Evolutionary conservation across 805 yeast genomes (phyloP).

Genomic region (Teunomyces kruisii): DNA sequence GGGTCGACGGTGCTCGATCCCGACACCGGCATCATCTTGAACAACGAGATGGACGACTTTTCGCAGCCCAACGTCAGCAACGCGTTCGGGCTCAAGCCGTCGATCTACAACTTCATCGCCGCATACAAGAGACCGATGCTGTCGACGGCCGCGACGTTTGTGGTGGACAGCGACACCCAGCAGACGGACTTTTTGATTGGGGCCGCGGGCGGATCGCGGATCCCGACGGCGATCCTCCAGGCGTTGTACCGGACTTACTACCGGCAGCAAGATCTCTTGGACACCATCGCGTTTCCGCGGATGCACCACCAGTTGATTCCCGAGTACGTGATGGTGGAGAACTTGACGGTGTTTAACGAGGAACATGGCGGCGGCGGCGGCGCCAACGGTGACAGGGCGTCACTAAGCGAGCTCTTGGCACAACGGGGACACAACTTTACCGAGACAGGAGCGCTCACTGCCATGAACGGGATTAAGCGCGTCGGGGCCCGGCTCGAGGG

Average conservation of each 20-base stretch:
- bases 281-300: conserved; percentile 76
- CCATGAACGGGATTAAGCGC: conserved; percentile 49
- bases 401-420: conserved; percentile 45
- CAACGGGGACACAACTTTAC: conserved; percentile 39
- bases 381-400: conserved; percentile 11
- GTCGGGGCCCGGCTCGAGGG: conserved; percentile 54
- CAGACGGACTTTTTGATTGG: conserved; percentile 72
- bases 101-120: conserved; percentile 70
- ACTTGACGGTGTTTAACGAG: conserved; percentile 37
- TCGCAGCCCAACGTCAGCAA: conserved; percentile 68
- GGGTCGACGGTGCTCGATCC: conserved; percentile 85
- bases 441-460: conserved; percentile 38
- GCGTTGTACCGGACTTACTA: conserved; percentile 68
- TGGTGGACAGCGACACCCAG: conserved; percentile 33
- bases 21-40: conserved; percentile 76
- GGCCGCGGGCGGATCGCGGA: conserved; percentile 93
- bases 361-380: conserved; percentile 28
- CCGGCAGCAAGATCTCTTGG: conserved; percentile 57
- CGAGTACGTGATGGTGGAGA: conserved; percentile 61
- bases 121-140: conserved; percentile 84
- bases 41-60: conserved; percentile 95
- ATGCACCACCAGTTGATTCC: conserved; percentile 90
- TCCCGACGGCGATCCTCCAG: conserved; percentile 79
- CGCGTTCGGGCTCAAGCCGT: conserved; percentile 79
- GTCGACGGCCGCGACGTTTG: conserved; percentile 75